Base-by-base conservation (phyloP, 306 rosid species). In the Elaeagnus macrophylla region DNA sequence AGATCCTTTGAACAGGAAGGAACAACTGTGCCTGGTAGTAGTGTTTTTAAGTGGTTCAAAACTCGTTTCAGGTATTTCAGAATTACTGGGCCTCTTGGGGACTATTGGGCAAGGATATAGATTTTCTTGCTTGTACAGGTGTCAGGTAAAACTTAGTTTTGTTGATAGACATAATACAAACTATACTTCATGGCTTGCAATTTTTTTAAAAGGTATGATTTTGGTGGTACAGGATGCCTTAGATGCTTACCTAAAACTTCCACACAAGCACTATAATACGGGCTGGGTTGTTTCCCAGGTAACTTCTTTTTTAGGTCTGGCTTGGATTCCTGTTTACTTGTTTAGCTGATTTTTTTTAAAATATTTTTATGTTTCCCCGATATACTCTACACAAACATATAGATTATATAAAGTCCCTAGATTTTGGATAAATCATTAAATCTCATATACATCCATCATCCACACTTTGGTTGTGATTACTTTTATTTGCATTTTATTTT, bases 281-380 rank as follows among this genome's bases (percentile, higher is more conserved):
- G 95, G 95, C 61, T 93, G 99, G 95, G 95, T 93, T 69, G 95
- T 93, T 68, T 93, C 96, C 45, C 99, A 84, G 99, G 99, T 93
- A 77, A 51, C 52, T 25, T 20, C 32, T 4, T 20, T 25, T 25
- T 3, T 25, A 25, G 2, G 4, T 25, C 32, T 25, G 32, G 32
- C 32, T 4, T 20, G 32, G 32, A 20, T 20, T 20, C 32, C 2
- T 20, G 32, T 20, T 20, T 20, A 20, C 32, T 4, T 20, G 32
- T 20, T 20, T 20, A 4, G 32, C 32, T 20, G 0, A 20, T 20
- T 20, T 20, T 20, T 20, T 20, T 20, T n/a, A n/a, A n/a, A 20
- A 20, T n/a, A n/a, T n/a, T n/a, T n/a, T n/a, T n/a, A n/a, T 20
- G 32, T 20, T 20, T 20, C 3, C 32, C 3, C 3, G 32, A 20